Evolutionary conservation across 2,329 filamentous ascomycete genomes (phyloP), one percentile per base, ranked within the genome.

Genomic region (Phaeoacremonium minimum): DNA sequence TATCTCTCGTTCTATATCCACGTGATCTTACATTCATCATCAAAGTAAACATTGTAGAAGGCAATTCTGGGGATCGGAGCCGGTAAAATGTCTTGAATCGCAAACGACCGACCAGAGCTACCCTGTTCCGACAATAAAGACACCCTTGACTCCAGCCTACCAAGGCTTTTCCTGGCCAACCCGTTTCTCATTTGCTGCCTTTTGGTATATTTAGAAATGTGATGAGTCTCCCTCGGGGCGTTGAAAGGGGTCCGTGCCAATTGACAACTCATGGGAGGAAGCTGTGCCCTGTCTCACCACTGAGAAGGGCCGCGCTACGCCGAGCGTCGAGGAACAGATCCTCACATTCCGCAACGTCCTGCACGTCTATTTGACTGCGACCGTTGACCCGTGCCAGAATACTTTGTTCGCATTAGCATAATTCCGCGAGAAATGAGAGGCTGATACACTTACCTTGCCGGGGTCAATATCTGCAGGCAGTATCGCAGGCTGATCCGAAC

Each of bases 401-500:
- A 62, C 86, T 83, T 50, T 52, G 39, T 47, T n/a, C n/a, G n/a
- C n/a, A n/a, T n/a, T n/a, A n/a, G n/a, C n/a, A n/a, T n/a, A n/a
- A n/a, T n/a, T n/a, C 33, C 38, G 38, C 35, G 17, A 37, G 37
- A 30, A 18, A 18, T 32, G 30, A 37, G 18, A 18, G 38, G 15
- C 37, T 20, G 32, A 26, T 32, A 37, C 40, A 60, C 70, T 56
- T 64, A 80, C 75, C 76, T 91, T 35, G 89, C 84, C 3, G 90
- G 90, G 17, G 89, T 87, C 50, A 98, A 72, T 49, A 98, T 67
- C 66, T 97, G 93, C 57, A 98, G 69, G 49, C 90, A 91, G 67
- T 98, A 98, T 49, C 93, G 74, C 64, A 98, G 64, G 59, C 87
- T 94, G 56, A 96, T 89, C 50, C 83, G 85, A 53, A 87, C 87